These are phyloP conservation scores for Apiotrichum akiyoshidainum DNA, from an alignment of 1,284 basidiomycete genomes.

Conservation along the genomic window DNA sequence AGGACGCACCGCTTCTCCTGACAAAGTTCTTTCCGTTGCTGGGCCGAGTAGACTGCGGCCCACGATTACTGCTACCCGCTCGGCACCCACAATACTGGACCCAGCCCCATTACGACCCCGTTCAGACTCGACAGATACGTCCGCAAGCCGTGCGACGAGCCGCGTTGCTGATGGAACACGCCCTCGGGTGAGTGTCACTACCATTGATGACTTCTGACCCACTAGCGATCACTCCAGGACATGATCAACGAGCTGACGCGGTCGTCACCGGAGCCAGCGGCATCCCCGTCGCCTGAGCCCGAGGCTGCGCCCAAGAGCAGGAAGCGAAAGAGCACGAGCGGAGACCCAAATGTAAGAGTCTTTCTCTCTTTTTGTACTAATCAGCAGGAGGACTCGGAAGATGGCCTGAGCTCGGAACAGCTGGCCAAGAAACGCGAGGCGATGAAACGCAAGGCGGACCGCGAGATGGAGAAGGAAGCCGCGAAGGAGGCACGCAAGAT, in stretches of 20 bases:
- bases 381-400: not conserved
- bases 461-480: constrained; percentile 24
- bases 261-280: too few species aligned
- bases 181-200: too few species aligned
- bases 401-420: not conserved
- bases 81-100: too few species aligned
- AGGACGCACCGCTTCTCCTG: too few species aligned
- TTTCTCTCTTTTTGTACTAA: not conserved
- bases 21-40: too few species aligned
- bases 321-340: not conserved
- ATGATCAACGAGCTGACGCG: not conserved
- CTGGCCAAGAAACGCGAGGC: not conserved
- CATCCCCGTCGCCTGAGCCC: not conserved
- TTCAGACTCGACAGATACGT: too few species aligned
- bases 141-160: too few species aligned
- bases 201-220: not conserved
- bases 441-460: not conserved
- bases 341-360: too few species aligned
- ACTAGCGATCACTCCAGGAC: not conserved
- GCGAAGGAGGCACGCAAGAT: constrained; percentile 33
- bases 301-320: not conserved
- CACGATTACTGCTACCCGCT: too few species aligned
- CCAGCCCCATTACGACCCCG: too few species aligned
- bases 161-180: too few species aligned
- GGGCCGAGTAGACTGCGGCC: too few species aligned